Evolutionary conservation across 345 rosid species (phyloP).

Genomic region (Rubroshorea leprosula): DNA sequence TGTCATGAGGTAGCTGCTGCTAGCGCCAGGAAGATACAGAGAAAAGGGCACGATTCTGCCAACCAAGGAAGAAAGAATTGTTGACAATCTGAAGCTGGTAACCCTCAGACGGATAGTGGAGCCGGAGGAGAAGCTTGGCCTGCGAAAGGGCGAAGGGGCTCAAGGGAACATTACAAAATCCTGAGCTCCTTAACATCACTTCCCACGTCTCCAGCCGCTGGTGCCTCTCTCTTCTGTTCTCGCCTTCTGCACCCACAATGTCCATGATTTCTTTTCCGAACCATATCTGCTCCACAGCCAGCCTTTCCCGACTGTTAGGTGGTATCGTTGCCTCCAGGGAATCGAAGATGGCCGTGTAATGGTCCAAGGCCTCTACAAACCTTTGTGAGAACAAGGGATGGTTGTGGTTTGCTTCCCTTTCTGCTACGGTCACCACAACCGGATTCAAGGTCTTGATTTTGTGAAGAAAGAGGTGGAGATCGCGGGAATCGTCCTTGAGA

Average conservation of each 20-base stretch:
- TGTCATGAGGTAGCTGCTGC: neutral
- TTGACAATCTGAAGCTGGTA: constrained; percentile 65
- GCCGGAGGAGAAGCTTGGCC: constrained; percentile 85
- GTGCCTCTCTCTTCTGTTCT: constrained; percentile 51
- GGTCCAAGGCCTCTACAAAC: constrained; percentile 75
- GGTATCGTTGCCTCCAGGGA: constrained; percentile 93
- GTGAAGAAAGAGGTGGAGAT: constrained; percentile 48
- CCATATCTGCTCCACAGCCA: constrained; percentile 79
- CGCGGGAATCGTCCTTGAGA: constrained; percentile 42
- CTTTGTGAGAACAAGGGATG: constrained; percentile 58
- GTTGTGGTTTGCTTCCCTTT: constrained; percentile 74
- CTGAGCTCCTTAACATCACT: constrained; percentile 52
- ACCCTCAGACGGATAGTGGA: constrained; percentile 96
- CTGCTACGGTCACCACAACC: constrained; percentile 69
- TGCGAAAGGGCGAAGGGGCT: constrained; percentile 83
- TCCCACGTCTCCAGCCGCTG: constrained; percentile 73
- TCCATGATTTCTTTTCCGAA: constrained; percentile 79
- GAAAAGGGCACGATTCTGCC: constrained; percentile 86
- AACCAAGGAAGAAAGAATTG: constrained; percentile 65
- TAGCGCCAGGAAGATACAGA: constrained; percentile 90
- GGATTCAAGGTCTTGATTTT: constrained; percentile 67
- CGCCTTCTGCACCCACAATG: constrained; percentile 63
- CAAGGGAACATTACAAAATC: constrained; percentile 59
- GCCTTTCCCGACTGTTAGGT: constrained; percentile 75
- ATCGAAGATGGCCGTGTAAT: constrained; percentile 67